These are phyloP conservation scores for Aspergillus mulundensis DNA, from an alignment of 495 filamentous ascomycete species.

Conservation along the genomic window DNA sequence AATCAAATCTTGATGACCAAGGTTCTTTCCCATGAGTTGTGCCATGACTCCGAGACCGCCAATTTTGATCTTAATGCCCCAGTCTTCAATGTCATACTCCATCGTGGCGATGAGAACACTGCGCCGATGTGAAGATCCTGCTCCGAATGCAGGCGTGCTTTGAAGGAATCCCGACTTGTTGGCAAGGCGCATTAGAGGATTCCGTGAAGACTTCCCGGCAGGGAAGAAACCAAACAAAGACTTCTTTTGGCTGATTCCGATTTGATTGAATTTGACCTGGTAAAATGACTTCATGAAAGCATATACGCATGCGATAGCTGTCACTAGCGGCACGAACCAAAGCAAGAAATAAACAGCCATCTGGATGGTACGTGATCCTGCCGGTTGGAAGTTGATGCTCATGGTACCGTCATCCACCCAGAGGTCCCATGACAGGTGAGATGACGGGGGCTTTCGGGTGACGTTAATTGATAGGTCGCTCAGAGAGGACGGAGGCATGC, in stretches of 20 bases:
- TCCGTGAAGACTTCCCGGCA: constrained; percentile 28
- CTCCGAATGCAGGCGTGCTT: constrained; percentile 43
- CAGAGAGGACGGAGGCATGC: constrained; percentile 59
- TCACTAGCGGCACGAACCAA: constrained; percentile 50
- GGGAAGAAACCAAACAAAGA: constrained; percentile 36
- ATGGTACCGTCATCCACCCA: constrained; percentile 52
- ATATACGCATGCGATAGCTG: constrained; percentile 49
- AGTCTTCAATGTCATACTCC: constrained; percentile 73
- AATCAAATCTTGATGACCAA: constrained; percentile 63
- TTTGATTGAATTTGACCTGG: constrained; percentile 66
- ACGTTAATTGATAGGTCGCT: constrained; percentile 56
- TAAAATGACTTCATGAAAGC: constrained; percentile 65
- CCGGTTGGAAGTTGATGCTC: constrained; percentile 49
- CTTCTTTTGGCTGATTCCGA: constrained; percentile 54
- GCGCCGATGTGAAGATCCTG: constrained; percentile 39
- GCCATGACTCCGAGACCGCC: constrained; percentile 68
- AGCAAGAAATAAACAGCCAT: constrained; percentile 56
- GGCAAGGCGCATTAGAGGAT: constrained; percentile 30
- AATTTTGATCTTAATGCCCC: constrained; percentile 70
- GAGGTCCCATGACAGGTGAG: constrained; percentile 55
- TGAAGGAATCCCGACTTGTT: constrained; percentile 45
- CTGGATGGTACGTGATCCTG: constrained; percentile 54
- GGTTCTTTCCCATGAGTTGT: constrained; percentile 67
- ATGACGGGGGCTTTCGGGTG: constrained; percentile 50
- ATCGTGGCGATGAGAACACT: constrained; percentile 66